Percentiles rank a stretch among this genome's conserved stretches.
Conservation (phyloP, 2,329 filamentous ascomycete genomes). For the Colletotrichum sp. region DNA sequence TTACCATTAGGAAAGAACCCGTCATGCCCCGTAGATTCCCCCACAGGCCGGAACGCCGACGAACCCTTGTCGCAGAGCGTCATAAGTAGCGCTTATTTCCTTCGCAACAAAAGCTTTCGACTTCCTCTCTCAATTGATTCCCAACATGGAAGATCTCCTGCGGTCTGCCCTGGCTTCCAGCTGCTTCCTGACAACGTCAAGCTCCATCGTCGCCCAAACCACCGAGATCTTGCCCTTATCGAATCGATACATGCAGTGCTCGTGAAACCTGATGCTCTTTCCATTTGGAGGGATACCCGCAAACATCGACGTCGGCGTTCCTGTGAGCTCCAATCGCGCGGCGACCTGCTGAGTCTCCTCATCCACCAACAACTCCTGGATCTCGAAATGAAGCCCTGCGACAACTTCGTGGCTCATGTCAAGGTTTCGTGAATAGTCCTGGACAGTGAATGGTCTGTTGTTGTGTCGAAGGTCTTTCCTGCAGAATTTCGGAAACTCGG, state of each 20-base stretch:
- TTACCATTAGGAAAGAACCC: neutral
- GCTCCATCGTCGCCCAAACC: constrained; percentile 38
- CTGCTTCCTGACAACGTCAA: constrained; percentile 26
- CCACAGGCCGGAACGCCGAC: neutral
- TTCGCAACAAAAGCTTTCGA: neutral
- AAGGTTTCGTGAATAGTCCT: constrained; percentile 32
- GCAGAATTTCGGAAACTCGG: constrained; percentile 28
- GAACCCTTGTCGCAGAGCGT: too few relatives aligned
- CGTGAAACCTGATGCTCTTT: constrained; percentile 29
- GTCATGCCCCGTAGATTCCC: neutral
- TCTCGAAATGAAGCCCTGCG: constrained; percentile 27
- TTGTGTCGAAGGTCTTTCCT: constrained; percentile 33
- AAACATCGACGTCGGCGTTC: constrained; percentile 29
- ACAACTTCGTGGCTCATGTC: constrained; percentile 30
- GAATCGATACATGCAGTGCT: constrained; percentile 39
- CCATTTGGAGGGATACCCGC: constrained; percentile 32
- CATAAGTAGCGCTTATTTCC: neutral
- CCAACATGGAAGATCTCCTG: constrained; percentile 9
- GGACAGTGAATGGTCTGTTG: constrained; percentile 22
- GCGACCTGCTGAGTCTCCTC: constrained; percentile 33
- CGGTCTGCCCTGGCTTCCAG: neutral
- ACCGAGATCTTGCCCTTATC: constrained; percentile 33
- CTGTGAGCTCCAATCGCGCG: constrained; percentile 31
- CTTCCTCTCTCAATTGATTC: constrained; percentile 4
- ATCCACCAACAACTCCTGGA: constrained; percentile 33